Base-by-base conservation (phyloP, 805 yeast species). In the Jamesozyma jinghongensis region DNA sequence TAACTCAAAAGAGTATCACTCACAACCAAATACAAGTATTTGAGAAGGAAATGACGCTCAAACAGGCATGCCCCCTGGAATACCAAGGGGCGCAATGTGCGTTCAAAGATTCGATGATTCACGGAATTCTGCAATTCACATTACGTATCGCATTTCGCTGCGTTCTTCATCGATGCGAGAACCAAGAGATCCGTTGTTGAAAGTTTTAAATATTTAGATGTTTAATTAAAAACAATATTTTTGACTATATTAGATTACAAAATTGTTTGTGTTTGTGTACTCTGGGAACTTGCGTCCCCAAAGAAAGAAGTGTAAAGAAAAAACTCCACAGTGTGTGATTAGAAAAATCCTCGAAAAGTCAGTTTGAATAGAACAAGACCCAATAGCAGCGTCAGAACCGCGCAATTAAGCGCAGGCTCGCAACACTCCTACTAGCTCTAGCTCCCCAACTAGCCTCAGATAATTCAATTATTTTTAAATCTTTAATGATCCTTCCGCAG, bases 141-240 rank as follows among this genome's bases (percentile, higher is more conserved):
- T 48, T 57, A 63, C 67, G 54, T 63, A 62, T 63, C 68, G 68
- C 67, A 59, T 51, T 62, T 63, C 64, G 68, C 68, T 63, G 68
- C 68, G 67, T 62, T 62, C 67, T 64, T 64, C 67, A 63, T 63
- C 67, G 67, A 59, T 64, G 67, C 62, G 66, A 61, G 67, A 62
- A 56, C 66, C 67, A 62, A 63, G 67, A 62, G 67, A 62, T 63
- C 65, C 65, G 65, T 60, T 61, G 65, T 56, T 61, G 63, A 61
- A 58, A 62, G 64, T 60, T 62, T 61, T 61, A 48, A 60, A 50
- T 49, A 25, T 52, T 58, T 57, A 46, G 41, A 38, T 40, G 45
- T 50, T 48, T 46, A 40, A 10, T 6, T 18, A 8, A 33, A 19
- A 33, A 19, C 19, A 19, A 20, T 33, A 22, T 33, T 20, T 13